A percentile compares a stretch with the other conserved stretches of the same genome.
These are phyloP conservation scores for Mortierella sp. DNA, from an alignment of 371 early-diverging fungal species.

Conservation along the genomic window DNA sequence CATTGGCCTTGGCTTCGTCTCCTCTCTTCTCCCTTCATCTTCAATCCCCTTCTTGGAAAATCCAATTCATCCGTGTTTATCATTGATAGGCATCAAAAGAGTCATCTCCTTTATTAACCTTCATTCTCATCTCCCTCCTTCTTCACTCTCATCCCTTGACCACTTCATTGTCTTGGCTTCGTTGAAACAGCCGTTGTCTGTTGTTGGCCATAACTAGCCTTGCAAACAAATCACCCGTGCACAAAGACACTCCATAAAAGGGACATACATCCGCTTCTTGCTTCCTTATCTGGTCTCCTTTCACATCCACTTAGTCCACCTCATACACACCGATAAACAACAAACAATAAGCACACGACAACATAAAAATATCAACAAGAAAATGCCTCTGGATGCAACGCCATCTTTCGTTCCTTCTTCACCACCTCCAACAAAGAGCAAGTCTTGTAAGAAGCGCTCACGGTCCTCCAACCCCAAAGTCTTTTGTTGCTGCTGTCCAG, in stretches of 20 bases:
- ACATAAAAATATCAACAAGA: background rate
- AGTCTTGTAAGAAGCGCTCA: background rate
- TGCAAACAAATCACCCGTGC: background rate
- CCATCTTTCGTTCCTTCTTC: background rate
- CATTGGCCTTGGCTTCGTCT: background rate
- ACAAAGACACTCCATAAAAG: background rate
- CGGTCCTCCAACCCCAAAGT: background rate
- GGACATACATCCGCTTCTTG: too few relatives aligned
- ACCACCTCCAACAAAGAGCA: background rate
- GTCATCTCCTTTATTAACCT: conserved; percentile 1
- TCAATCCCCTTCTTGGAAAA: background rate
- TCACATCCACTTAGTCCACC: background rate
- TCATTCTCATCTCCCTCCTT: background rate
- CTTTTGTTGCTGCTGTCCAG: conserved; percentile 31
- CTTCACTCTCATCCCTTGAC: background rate
- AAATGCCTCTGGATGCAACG: background rate
- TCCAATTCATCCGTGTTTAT: background rate
- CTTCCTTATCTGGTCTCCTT: background rate
- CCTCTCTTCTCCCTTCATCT: background rate
- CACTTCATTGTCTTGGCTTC: conserved; percentile 2
- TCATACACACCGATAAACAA: background rate
- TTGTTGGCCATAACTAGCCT: too few relatives aligned
- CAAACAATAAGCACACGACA: background rate
- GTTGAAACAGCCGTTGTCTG: conserved; percentile 8
- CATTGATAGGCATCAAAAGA: background rate